These are phyloP conservation scores for Pseudovirgaria hyperparasitica DNA, from an alignment of 2,329 filamentous ascomycete genomes.

Conservation along the genomic window DNA sequence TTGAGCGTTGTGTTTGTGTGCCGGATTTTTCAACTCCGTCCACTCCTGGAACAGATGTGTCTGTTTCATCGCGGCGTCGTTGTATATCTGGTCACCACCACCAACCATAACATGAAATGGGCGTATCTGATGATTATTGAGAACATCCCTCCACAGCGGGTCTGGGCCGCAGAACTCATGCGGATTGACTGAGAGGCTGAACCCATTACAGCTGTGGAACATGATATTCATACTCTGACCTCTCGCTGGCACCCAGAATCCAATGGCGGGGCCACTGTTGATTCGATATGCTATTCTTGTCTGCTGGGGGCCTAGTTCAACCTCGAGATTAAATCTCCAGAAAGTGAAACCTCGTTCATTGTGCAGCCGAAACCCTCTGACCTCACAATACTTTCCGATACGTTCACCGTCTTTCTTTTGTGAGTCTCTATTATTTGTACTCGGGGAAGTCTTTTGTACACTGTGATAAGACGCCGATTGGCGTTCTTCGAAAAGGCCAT, in stretches of 20 bases:
- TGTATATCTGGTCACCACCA: slow-evolving; percentile 94
- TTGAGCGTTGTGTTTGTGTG: slow-evolving; percentile 64
- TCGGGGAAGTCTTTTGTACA: slow-evolving; percentile 23
- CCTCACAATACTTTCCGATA: slow-evolving; percentile 67
- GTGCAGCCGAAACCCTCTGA: slow-evolving; percentile 71
- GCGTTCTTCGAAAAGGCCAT: slow-evolving; percentile 66
- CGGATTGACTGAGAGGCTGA: slow-evolving; percentile 66
- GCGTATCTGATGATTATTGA: slow-evolving; percentile 80
- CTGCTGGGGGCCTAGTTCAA: slow-evolving; percentile 68
- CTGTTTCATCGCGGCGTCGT: slow-evolving; percentile 68
- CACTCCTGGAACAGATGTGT: slow-evolving; percentile 70
- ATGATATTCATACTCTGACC: slow-evolving; percentile 93
- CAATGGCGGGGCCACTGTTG: slow-evolving; percentile 75
- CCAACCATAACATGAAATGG: slow-evolving; percentile 99
- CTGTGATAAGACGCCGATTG: slow-evolving; percentile 28
- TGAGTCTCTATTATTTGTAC: slow-evolving; percentile 19
- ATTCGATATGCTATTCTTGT: slow-evolving; percentile 90
- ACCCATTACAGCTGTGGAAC: slow-evolving; percentile 97
- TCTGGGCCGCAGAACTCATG: slow-evolving; percentile 82
- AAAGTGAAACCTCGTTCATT: slow-evolving; percentile 81
- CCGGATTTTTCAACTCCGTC: slow-evolving; percentile 66
- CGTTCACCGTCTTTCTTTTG: slow-evolving; percentile 63
- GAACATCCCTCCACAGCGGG: slow-evolving; percentile 89
- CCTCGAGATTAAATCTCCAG: slow-evolving; percentile 92
- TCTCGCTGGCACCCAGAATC: slow-evolving; percentile 85